Evolutionary conservation across 192 early-diverging fungal genomes (phyloP).

Genomic region (Mortierella claussenii): DNA sequence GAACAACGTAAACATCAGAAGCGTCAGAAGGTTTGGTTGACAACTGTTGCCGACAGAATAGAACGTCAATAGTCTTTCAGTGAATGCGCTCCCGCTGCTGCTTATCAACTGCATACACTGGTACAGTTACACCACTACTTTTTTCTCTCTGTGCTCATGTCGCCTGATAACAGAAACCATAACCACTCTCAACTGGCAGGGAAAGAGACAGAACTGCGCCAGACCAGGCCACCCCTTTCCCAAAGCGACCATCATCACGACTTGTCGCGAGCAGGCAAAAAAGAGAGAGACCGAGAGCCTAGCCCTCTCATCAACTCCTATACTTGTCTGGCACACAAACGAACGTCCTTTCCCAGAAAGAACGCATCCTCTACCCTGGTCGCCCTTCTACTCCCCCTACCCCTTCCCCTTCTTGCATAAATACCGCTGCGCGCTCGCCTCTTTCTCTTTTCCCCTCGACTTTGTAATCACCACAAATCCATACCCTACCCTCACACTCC

Average conservation of each 20-base stretch:
- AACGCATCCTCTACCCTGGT: background rate
- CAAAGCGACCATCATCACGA: background rate
- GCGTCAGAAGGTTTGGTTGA: too few species aligned
- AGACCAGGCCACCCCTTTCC: too few species aligned
- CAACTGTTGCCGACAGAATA: too few species aligned
- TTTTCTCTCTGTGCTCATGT: background rate
- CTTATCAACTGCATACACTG: too few species aligned
- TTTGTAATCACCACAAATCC: constrained; percentile 37
- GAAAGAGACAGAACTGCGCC: too few species aligned
- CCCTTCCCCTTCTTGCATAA: constrained; percentile 1
- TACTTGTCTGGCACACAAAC: too few species aligned
- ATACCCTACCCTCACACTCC: constrained; percentile 3
- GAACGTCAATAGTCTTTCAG: too few species aligned
- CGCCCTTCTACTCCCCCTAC: background rate
- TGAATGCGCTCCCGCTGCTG: too few species aligned
- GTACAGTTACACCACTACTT: too few species aligned
- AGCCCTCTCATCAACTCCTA: background rate
- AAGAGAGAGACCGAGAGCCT: background rate
- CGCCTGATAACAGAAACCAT: too few species aligned
- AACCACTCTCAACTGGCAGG: too few species aligned
- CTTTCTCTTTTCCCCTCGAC: constrained; percentile 17
- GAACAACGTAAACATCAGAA: too few species aligned
- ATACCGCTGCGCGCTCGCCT: background rate
- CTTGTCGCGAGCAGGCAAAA: background rate
- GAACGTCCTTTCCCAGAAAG: background rate